phyloP scores from a whole-genome alignment of 345 rosid genomes.

The Eucalyptus caleyi region DNA sequence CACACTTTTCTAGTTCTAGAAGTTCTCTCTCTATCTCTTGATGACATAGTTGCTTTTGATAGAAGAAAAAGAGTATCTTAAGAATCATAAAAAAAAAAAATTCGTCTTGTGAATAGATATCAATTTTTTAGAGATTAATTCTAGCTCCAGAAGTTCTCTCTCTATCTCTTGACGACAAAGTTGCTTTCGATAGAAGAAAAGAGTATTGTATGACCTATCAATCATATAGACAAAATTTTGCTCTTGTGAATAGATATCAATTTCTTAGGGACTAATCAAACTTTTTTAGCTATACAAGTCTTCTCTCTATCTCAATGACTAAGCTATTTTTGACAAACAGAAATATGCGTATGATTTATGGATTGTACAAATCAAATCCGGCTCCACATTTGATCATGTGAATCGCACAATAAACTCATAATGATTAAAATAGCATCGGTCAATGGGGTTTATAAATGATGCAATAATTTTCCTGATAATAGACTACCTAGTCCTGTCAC shows the following conservation, averaged over 20 bases:
- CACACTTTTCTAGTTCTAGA: background rate
- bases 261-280: too few species aligned
- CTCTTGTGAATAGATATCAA: too few species aligned
- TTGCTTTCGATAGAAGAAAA: too few species aligned
- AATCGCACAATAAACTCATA: background rate
- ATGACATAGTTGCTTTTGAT: background rate
- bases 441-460: accelerated
- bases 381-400: background rate
- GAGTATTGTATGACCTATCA: too few species aligned
- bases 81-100: background rate
- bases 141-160: too few species aligned
- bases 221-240: too few species aligned
- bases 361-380: background rate
- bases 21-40: background rate
- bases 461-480: background rate
- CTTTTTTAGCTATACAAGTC: too few species aligned
- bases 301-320: background rate
- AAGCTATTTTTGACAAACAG: background rate
- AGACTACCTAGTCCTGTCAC: background rate
- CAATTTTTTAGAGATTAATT: too few species aligned
- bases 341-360: background rate
- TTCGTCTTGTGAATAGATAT: too few species aligned
- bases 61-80: background rate
- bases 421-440: background rate
- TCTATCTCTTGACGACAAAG: too few species aligned